Evolutionary conservation across 2,329 filamentous ascomycete genomes (phyloP).

Genomic region (Botrytis fabae): DNA sequence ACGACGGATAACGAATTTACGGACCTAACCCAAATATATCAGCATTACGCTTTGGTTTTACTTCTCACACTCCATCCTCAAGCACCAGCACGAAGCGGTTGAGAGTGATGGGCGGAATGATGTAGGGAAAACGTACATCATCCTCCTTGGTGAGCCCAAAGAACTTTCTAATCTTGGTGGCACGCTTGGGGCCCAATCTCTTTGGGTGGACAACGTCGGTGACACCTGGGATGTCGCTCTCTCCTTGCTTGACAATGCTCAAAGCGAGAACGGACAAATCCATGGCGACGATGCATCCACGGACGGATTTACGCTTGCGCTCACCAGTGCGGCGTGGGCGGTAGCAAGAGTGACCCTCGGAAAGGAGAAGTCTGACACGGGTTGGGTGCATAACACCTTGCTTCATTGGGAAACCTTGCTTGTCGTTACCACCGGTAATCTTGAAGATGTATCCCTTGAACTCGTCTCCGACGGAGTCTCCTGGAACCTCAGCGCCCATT

Average conservation of each 20-base stretch:
- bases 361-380: conserved; percentile 95
- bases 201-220: conserved; percentile 99
- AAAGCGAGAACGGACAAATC: conserved; percentile 95
- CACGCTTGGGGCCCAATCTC: conserved; percentile 98
- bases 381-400: conserved; percentile 99
- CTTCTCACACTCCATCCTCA: conserved; percentile 59
- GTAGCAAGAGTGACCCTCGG: conserved; percentile 99
- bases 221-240: conserved; percentile 87
- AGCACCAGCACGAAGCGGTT: conserved; percentile 23
- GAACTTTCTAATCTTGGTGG: conserved; percentile 99
- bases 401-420: conserved; percentile 99
- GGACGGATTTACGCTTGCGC: conserved; percentile 99
- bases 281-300: conserved; percentile 96
- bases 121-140: conserved; percentile 76
- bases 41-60: conserved; percentile 29
- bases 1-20: conserved; percentile 99
- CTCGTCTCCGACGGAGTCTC: conserved; percentile 95
- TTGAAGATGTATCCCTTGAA: conserved; percentile 99
- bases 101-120: conserved; percentile 64
- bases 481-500: conserved; percentile 90
- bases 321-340: conserved; percentile 95
- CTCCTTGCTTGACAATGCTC: conserved; percentile 96
- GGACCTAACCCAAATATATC: conserved; percentile 62
- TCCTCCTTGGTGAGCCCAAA: conserved; percentile 99
- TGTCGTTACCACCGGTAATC: conserved; percentile 99